Evolutionary conservation across 768 basidiomycete species (phyloP).

Genomic region (Russula abietina): DNA sequence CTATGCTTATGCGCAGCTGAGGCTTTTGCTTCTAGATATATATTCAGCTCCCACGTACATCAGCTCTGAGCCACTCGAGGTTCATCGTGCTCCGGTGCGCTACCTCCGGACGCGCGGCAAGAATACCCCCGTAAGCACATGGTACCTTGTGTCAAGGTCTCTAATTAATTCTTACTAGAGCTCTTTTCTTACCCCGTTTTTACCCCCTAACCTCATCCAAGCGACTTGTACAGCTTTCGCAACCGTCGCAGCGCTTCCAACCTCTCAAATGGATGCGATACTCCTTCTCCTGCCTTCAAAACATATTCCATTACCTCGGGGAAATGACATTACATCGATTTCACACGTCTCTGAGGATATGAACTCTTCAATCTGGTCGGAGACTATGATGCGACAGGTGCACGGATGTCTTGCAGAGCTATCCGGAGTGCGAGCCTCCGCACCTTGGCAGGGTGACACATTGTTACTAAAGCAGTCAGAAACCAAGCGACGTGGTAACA

Average conservation of each 20-base stretch:
- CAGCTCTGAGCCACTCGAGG: slow-evolving; percentile 16
- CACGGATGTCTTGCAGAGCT: slow-evolving; percentile 11
- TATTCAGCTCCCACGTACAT: slow-evolving; percentile 26
- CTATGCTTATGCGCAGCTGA: slow-evolving; percentile 5
- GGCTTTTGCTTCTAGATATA: slow-evolving; percentile 26
- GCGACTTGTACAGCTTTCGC: slow-evolving; percentile 26
- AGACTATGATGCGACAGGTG: slow-evolving; percentile 10
- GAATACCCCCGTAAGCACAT: slow-evolving; percentile 9
- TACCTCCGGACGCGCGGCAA: slow-evolving; percentile 24
- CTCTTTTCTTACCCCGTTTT: slow-evolving; percentile 18
- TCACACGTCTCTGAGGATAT: background rate
- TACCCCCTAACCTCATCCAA: slow-evolving; percentile 28
- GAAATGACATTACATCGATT: background rate
- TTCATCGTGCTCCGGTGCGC: slow-evolving; percentile 25
- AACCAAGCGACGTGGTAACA: slow-evolving; percentile 12
- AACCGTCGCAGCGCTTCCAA: slow-evolving; percentile 19
- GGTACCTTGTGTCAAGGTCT: background rate
- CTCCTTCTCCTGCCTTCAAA: slow-evolving; percentile 25
- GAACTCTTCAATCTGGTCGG: slow-evolving; percentile 10
- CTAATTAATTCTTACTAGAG: slow-evolving; percentile 8
- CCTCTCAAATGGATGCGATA: slow-evolving; percentile 15
- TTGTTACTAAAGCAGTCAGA: background rate
- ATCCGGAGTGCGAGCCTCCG: background rate
- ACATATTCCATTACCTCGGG: slow-evolving; percentile 8
- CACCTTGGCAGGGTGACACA: slow-evolving; percentile 11